These are phyloP conservation scores for Solanum chaucha DNA, from an alignment of 257 asterid species.

Conservation along the genomic window DNA sequence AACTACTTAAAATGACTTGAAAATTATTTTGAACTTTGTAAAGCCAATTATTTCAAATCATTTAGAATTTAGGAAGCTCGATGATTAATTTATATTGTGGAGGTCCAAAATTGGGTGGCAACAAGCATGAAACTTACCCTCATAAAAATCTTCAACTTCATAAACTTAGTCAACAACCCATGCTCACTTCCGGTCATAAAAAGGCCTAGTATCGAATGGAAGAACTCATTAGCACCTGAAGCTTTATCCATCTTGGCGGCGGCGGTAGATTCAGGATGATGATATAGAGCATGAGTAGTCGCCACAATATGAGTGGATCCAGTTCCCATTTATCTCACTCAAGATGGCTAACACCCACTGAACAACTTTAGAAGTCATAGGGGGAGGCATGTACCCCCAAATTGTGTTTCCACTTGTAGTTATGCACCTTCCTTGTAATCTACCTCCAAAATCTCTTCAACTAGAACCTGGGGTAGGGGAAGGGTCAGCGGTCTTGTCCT, in stretches of 20 bases:
- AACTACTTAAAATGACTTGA: too few species aligned
- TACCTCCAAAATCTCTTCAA: background rate
- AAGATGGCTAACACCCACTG: background rate
- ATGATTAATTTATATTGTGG: too few species aligned
- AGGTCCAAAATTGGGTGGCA: too few species aligned
- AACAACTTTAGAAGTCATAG: background rate
- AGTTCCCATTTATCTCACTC: background rate
- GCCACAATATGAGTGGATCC: background rate
- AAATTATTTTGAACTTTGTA: too few species aligned
- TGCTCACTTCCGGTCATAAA: background rate
- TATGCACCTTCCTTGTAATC: background rate
- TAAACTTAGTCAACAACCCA: background rate
- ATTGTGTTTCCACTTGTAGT: background rate
- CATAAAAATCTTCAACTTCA: too few species aligned
- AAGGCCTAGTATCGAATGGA: background rate
- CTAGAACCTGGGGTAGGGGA: background rate
- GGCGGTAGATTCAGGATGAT: background rate
- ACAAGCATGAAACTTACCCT: background rate
- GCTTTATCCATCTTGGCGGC: too few species aligned
- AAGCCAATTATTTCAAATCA: too few species aligned
- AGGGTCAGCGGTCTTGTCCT: background rate
- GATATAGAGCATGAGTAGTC: background rate
- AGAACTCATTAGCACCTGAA: background rate
- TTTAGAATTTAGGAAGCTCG: too few species aligned
- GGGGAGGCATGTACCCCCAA: background rate